phyloP scores from a whole-genome alignment of 495 filamentous ascomycete genomes.

The Xylaria intraflava region DNA sequence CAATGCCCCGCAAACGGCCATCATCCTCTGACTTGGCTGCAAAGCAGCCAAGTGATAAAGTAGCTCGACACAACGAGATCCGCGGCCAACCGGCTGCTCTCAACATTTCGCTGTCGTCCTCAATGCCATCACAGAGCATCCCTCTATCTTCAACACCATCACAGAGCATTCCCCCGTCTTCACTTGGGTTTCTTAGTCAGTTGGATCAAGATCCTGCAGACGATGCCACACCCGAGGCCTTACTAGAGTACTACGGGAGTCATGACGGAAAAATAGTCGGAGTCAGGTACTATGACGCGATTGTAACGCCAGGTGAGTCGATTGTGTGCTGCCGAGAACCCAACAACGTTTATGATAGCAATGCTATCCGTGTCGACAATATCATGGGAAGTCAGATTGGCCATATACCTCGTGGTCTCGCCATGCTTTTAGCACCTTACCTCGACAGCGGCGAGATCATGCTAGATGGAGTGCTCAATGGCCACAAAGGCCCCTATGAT shows the following conservation, averaged over 20 bases:
- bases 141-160: conserved; percentile 1
- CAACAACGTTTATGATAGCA: conserved; percentile 63
- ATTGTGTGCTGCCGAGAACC: conserved; percentile 65
- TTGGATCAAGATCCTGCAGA: background rate
- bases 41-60: background rate
- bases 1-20: conserved; percentile 1
- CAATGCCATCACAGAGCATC: background rate
- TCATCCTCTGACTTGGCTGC: background rate
- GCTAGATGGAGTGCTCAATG: conserved; percentile 62
- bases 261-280: conserved; percentile 68
- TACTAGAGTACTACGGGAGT: conserved; percentile 47
- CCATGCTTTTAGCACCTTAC: conserved; percentile 65
- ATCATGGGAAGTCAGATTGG: conserved; percentile 75
- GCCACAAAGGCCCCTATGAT: conserved; percentile 55
- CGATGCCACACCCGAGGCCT: background rate
- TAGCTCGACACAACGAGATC: background rate
- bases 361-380: conserved; percentile 76
- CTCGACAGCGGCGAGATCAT: conserved; percentile 48
- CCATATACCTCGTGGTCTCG: conserved; percentile 62
- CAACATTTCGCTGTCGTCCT: background rate
- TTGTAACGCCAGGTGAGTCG: conserved; percentile 64
- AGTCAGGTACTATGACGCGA: conserved; percentile 67
- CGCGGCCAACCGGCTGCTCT: background rate
- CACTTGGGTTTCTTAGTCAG: conserved; percentile 9
- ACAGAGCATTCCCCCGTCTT: background rate